phyloP scores from a whole-genome alignment of 2,329 filamentous ascomycete genomes.

The Catunica adiposa region DNA sequence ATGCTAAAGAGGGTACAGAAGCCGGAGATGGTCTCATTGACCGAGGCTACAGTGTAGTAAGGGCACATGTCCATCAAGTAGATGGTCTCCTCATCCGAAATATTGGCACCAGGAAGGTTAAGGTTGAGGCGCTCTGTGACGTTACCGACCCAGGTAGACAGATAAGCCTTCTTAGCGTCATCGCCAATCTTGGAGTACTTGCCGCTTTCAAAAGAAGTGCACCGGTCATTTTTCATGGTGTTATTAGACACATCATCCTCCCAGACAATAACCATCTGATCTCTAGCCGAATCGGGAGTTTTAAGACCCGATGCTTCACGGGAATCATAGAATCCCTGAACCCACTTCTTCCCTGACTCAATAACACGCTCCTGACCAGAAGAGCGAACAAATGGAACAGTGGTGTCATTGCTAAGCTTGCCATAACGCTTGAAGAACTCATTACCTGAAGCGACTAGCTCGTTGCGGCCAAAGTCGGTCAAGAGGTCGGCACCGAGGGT shows the following conservation, averaged over 20 bases:
- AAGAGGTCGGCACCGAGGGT: slow-evolving; percentile 52
- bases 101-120: slow-evolving; percentile 49
- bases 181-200: slow-evolving; percentile 31
- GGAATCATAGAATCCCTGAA: slow-evolving; percentile 48
- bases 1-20: slow-evolving; percentile 65
- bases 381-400: slow-evolving; percentile 53
- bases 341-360: slow-evolving; percentile 59
- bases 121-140: slow-evolving; percentile 55
- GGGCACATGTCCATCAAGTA: slow-evolving; percentile 80
- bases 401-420: slow-evolving; percentile 30
- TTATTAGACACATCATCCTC: slow-evolving; percentile 58
- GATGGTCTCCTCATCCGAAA: slow-evolving; percentile 46
- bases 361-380: slow-evolving; percentile 56
- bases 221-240: slow-evolving; percentile 60
- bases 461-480: slow-evolving; percentile 46
- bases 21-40: slow-evolving; percentile 36
- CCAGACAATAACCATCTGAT: slow-evolving; percentile 48
- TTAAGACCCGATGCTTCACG: slow-evolving; percentile 24
- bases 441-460: slow-evolving; percentile 58
- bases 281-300: slow-evolving; percentile 29
- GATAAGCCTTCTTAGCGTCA: slow-evolving; percentile 40
- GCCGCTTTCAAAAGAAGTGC: slow-evolving; percentile 51
- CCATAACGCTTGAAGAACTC: slow-evolving; percentile 63
- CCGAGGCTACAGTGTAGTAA: slow-evolving; percentile 58
- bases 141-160: slow-evolving; percentile 43